Evolutionary conservation across 2,329 filamentous ascomycete species (phyloP), one percentile per base, ranked within the genome.

Genomic region (Periconia digitata): DNA sequence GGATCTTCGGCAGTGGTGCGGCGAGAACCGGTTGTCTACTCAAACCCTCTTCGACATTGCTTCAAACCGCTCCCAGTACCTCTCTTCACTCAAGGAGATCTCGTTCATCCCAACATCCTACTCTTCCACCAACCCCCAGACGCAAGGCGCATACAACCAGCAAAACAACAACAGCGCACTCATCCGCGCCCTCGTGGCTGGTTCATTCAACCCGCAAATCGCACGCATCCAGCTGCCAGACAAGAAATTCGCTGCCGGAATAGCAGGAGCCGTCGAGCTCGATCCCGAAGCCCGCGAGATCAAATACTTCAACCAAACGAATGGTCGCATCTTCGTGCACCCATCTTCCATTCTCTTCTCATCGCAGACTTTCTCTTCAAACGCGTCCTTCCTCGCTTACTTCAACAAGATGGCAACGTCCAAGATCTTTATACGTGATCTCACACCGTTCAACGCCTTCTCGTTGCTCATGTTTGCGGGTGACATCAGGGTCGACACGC

Each of bases 361-460:
- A 44, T 86, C 84, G 10, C 89, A 95, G 66, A 82, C 79, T 0
- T 96, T 95, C 66, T 82, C 88, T 0, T 2, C 85, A 81, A 84
- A 85, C 43, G 86, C 87, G 5, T 80, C 84, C 1, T 97, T 92
- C 70, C 76, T 99, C 69, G 87, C 85, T 44, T 97, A 96, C 71
- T 96, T 96, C 71, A 89, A 82, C 44, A 91, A 96, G 72, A 94
- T 97, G 74, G 85, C 88, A 3, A 97, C 92, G 1, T 88, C 83
- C 66, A 97, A 97, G 75, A 84, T 96, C 2, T 97, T 96, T 66
- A 84, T 97, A 20, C 79, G 92, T 18, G 92, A 97, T 63, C 73
- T 96, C 40, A 97, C 92, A 13, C 94, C 94, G 1, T 92, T 96
- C 71, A 96, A 96, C 63, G 85, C 88, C 0, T 97, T 92, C 69